Conservation (phyloP, 2,329 filamentous ascomycete species). For the Escovopsis weberi region DNA sequence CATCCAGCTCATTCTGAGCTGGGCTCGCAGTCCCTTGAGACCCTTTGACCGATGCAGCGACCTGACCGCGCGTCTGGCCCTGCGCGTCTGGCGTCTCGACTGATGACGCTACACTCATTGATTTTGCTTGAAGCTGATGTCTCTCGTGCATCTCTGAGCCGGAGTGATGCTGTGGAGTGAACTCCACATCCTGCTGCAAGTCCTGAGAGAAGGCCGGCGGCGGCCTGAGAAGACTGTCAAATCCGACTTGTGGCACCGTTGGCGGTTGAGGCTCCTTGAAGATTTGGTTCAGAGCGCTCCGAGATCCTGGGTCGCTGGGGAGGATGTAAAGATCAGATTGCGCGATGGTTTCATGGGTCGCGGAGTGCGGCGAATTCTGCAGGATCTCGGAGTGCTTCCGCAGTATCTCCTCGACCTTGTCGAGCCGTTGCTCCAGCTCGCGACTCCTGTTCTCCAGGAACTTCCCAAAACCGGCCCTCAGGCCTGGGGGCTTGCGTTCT, state of each 20-base stretch:
- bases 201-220: background rate
- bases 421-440: slow-evolving; percentile 22
- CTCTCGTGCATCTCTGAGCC: slow-evolving; percentile 34
- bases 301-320: slow-evolving; percentile 42
- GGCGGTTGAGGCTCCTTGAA: slow-evolving; percentile 36
- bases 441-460: slow-evolving; percentile 51
- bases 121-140: slow-evolving; percentile 30
- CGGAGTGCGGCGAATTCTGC: slow-evolving; percentile 34
- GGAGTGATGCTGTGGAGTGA: slow-evolving; percentile 13
- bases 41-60: slow-evolving; percentile 21
- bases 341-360: slow-evolving; percentile 17
- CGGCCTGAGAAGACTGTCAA: slow-evolving; percentile 25
- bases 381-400: slow-evolving; percentile 52
- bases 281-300: slow-evolving; percentile 31
- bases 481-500: slow-evolving; percentile 51
- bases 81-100: slow-evolving; percentile 22
- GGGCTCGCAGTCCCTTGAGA: slow-evolving; percentile 22
- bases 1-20: slow-evolving; percentile 40
- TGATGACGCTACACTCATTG: slow-evolving; percentile 25
- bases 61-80: slow-evolving; percentile 26
- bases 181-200: background rate
- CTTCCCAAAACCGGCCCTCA: slow-evolving; percentile 54
- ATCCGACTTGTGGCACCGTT: slow-evolving; percentile 41
- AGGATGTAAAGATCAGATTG: slow-evolving; percentile 36
- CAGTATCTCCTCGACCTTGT: slow-evolving; percentile 53